Base-by-base conservation (phyloP, 805 yeast species). In the Zygoascus bituminiphila region DNA sequence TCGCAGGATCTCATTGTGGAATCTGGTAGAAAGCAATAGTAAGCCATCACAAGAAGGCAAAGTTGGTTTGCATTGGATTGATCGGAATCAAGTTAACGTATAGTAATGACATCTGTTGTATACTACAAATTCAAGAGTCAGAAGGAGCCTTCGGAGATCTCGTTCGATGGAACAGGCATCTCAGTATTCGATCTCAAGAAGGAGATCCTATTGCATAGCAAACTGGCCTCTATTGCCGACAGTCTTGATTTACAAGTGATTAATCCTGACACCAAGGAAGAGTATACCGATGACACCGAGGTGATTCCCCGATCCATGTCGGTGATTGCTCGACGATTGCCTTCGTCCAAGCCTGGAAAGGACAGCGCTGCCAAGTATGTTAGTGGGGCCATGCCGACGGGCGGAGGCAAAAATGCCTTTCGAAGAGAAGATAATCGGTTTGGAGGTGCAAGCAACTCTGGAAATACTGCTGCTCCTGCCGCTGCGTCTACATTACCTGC, bases 81-180 rank as follows among this genome's bases (percentile, higher is more conserved):
- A n/a, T n/a, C n/a, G n/a, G n/a, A n/a, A n/a, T n/a, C 8, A n/a
- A 29, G 14, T 26, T 10, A 15, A 29, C 20, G 36, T 17, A 24
- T 21, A 21, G 26, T 15, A 33, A 87, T 88, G 95, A 84, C 95
- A 7, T 86, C 95, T 12, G 82, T 86, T 2, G 85, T 91, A 9
- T 93, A 88, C 63, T 91, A 91, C 63, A 75, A 80, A 62, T 91
- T 93, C 66, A 70, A 79, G 51, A 91, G 95, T 14, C 96, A 89
- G 63, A 82, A 81, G 59, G 81, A 77, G 38, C 82, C 85, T 24
- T 79, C 85, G 0, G 76, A 94, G 39, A 78, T 93, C 23, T 75
- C 82, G 42, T 93, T 93, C 62, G 98, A 93, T 64, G 99, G 98
- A 19, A 91, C 98, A 0, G 97, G 98, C 24, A 79, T 93, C 38